Evolutionary conservation across 306 rosid species (phyloP).

Genomic region (Sechiopsis laciniata): DNA sequence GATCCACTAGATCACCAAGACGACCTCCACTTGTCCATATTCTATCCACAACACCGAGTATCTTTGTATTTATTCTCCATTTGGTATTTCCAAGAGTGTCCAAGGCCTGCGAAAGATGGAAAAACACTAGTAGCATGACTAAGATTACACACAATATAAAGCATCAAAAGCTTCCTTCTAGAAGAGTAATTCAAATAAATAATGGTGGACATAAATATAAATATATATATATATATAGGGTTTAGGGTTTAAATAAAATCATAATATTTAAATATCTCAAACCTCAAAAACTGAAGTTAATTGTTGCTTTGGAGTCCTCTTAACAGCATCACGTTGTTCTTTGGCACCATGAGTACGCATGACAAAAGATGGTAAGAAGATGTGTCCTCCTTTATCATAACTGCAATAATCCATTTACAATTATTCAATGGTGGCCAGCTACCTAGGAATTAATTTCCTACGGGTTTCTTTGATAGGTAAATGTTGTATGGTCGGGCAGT

Average conservation of each 20-base stretch:
- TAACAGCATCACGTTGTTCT: slow-evolving; percentile 88
- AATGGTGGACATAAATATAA: background rate
- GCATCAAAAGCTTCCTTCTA: slow-evolving; percentile 8
- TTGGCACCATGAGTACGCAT: slow-evolving; percentile 93
- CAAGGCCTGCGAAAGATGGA: slow-evolving; percentile 53
- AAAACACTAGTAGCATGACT: slow-evolving; percentile 17
- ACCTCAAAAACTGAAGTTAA: slow-evolving; percentile 72
- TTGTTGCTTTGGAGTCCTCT: slow-evolving; percentile 60
- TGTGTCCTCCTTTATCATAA: slow-evolving; percentile 89
- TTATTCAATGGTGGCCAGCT: background rate
- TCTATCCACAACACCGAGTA: slow-evolving; percentile 68
- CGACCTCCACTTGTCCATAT: slow-evolving; percentile 82
- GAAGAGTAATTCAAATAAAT: background rate
- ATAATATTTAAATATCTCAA: slow-evolving; percentile 21
- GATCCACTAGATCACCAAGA: slow-evolving; percentile 85
- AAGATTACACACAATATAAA: slow-evolving; percentile 10
- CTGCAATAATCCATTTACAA: slow-evolving; percentile 35
- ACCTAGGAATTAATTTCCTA: too few relatives aligned
- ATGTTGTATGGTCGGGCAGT: too few relatives aligned
- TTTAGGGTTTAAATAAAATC: background rate
- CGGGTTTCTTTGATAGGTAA: too few relatives aligned
- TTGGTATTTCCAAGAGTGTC: slow-evolving; percentile 77
- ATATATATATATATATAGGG: background rate
- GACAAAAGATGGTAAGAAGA: slow-evolving; percentile 72
- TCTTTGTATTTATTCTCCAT: slow-evolving; percentile 82